A percentile compares a stretch with the other conserved stretches of the same genome.
Conservation (phyloP, 352 stramenopile species). For the Sclerospora graminicola region DNA sequence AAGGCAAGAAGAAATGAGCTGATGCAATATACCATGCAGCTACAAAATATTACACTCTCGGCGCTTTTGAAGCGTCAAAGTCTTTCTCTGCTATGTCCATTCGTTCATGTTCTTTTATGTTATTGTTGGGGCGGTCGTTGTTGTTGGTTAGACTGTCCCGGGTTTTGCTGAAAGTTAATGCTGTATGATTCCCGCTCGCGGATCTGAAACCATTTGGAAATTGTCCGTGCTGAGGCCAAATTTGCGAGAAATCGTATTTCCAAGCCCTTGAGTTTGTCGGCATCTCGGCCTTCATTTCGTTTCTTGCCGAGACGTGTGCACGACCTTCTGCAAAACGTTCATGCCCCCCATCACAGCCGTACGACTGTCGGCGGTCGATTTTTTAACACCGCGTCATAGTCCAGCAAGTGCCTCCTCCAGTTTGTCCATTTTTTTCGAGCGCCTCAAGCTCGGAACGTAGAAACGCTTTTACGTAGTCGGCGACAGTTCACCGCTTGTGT, state of each 20-base stretch:
- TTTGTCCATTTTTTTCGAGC: conserved; percentile 89
- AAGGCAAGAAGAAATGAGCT: conserved; percentile 2
- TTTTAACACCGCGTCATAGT: conserved; percentile 88
- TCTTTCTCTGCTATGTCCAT: too few species aligned
- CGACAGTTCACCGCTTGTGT: conserved; percentile 88
- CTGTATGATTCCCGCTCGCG: conserved; percentile 94
- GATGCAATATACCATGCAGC: conserved; percentile 4
- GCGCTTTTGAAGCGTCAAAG: too few species aligned
- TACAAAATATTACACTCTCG: too few species aligned
- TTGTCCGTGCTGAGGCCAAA: conserved; percentile 99
- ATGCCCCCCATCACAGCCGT: conserved; percentile 41
- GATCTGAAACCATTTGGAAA: conserved; percentile 98
- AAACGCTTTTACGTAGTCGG: conserved; percentile 94
- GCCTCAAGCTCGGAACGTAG: conserved; percentile 88
- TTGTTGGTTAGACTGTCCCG: conserved; percentile 9
- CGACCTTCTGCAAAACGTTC: conserved; percentile 78
- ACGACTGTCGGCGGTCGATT: conserved; percentile 84
- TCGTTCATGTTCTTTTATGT: too few species aligned
- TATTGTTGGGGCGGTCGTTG: conserved; percentile 3
- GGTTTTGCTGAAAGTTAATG: conserved; percentile 89
- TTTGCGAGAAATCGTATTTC: conserved; percentile 97
- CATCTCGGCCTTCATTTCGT: conserved; percentile 98
- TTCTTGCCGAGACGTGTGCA: conserved; percentile 91
- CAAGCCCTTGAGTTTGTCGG: conserved; percentile 96
- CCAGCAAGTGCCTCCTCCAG: conserved; percentile 89